phyloP scores from a whole-genome alignment of 331 rosid genomes.

The Ulmus americana region DNA sequence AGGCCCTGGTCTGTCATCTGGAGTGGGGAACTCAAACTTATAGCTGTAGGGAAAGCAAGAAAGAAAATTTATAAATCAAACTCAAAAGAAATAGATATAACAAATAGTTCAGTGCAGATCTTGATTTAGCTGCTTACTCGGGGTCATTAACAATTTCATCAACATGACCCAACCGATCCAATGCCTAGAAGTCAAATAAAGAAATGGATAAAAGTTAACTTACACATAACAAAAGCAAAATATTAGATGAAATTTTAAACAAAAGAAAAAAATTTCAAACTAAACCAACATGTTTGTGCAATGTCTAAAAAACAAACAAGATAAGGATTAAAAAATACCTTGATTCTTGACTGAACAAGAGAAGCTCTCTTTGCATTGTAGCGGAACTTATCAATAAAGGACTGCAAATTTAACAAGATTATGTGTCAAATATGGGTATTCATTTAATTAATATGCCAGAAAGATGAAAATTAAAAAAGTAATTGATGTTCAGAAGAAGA shows the following conservation, averaged over 20 bases:
- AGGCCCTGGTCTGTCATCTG: slow-evolving; percentile 96
- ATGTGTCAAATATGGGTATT: slow-evolving; percentile 26
- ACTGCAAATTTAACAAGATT: slow-evolving; percentile 42
- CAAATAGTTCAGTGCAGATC: background rate
- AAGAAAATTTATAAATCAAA: slow-evolving; percentile 18
- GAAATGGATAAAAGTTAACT: background rate
- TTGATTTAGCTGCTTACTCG: slow-evolving; percentile 52
- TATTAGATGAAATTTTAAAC: background rate
- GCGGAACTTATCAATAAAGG: slow-evolving; percentile 94
- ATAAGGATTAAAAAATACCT: slow-evolving; percentile 44
- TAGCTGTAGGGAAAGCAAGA: slow-evolving; percentile 50
- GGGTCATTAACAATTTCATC: slow-evolving; percentile 94
- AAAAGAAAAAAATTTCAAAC: background rate
- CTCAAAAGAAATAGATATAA: slow-evolving; percentile 9
- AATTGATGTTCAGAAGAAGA: background rate
- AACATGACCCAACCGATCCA: slow-evolving; percentile 86
- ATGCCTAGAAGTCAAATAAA: slow-evolving; percentile 43
- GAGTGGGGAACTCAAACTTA: slow-evolving; percentile 98
- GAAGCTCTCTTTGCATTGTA: slow-evolving; percentile 98
- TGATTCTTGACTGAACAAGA: slow-evolving; percentile 98
- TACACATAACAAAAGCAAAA: slow-evolving; percentile 8
- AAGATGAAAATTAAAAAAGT: background rate
- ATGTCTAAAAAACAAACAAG: background rate
- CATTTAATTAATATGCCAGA: background rate
- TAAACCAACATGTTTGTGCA: slow-evolving; percentile 12